Conservation (phyloP, 129 eudicot species). For the Smallanthus sonchifolius region DNA sequence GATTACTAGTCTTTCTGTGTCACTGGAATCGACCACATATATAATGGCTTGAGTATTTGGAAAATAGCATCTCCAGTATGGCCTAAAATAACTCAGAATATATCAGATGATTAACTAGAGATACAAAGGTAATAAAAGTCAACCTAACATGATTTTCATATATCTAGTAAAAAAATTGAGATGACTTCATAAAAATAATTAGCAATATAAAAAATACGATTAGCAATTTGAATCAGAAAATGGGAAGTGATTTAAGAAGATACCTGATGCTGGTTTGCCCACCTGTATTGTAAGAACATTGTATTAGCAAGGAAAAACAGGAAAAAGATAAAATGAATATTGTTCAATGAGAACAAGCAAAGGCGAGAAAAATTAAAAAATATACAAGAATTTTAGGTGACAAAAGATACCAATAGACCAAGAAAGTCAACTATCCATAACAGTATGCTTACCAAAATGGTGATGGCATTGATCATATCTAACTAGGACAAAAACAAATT, state of each 20-base stretch:
- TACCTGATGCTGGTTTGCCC: conserved; percentile 99
- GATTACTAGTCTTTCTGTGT: conserved; percentile 86
- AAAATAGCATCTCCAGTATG: conserved; percentile 98
- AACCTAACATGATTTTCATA: neutral
- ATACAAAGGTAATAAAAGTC: neutral
- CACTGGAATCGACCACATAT: conserved; percentile 99
- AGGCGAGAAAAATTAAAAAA: neutral
- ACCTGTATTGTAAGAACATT: conserved; percentile 51
- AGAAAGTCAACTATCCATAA: neutral
- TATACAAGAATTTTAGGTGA: neutral
- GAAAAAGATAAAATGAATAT: neutral
- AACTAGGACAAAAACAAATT: neutral
- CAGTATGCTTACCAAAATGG: no score
- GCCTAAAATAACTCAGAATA: conserved; percentile 45
- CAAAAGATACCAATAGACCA: neutral
- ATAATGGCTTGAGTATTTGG: conserved; percentile 99
- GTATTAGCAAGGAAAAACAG: conserved; percentile 13
- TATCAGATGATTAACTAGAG: conserved; percentile 17
- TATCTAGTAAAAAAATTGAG: neutral
- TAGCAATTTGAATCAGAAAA: neutral
- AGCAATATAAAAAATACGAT: neutral
- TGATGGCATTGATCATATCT: neutral
- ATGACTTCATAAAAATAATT: neutral
- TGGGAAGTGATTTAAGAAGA: conserved; percentile 8
- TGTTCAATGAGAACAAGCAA: neutral